A percentile compares a stretch with the other conserved stretches of the same genome.
Conservation (phyloP, 2,329 filamentous ascomycete genomes). For the Pyrenophora teres region DNA sequence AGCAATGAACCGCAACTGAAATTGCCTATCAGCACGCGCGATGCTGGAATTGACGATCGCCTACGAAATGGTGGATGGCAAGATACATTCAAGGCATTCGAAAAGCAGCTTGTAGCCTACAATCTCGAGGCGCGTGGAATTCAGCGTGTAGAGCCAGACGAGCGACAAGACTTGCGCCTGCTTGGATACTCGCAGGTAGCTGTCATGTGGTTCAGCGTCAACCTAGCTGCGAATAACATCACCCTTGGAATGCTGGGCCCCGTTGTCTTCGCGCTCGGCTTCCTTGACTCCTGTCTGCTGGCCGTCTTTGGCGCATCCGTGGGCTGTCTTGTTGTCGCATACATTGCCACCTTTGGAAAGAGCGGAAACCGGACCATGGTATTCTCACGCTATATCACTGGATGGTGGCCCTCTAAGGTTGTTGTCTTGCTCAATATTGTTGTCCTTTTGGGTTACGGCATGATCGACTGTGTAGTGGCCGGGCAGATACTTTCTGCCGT, state of each 20-base stretch:
- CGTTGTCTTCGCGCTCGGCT: constrained; percentile 62
- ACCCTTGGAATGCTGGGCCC: constrained; percentile 68
- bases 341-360: constrained; percentile 65
- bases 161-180: constrained; percentile 58
- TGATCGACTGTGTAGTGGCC: constrained; percentile 68
- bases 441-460: constrained; percentile 64
- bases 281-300: constrained; percentile 61
- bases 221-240: constrained; percentile 67
- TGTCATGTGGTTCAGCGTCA: constrained; percentile 66
- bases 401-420: constrained; percentile 68
- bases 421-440: constrained; percentile 67
- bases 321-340: constrained; percentile 61
- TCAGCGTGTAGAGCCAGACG: constrained; percentile 59
- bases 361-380: constrained; percentile 67
- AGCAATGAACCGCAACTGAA: neutral
- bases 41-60: neutral
- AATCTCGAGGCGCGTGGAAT: constrained; percentile 66
- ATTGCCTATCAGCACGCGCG: constrained; percentile 26
- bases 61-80: constrained; percentile 18
- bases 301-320: constrained; percentile 62
- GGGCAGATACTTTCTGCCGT: constrained; percentile 72
- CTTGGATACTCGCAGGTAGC: constrained; percentile 62
- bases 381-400: constrained; percentile 62
- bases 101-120: constrained; percentile 53
- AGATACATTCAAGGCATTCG: constrained; percentile 40